These are phyloP conservation scores for Penicillium coffeae DNA, from an alignment of 495 filamentous ascomycete genomes.

Conservation along the genomic window DNA sequence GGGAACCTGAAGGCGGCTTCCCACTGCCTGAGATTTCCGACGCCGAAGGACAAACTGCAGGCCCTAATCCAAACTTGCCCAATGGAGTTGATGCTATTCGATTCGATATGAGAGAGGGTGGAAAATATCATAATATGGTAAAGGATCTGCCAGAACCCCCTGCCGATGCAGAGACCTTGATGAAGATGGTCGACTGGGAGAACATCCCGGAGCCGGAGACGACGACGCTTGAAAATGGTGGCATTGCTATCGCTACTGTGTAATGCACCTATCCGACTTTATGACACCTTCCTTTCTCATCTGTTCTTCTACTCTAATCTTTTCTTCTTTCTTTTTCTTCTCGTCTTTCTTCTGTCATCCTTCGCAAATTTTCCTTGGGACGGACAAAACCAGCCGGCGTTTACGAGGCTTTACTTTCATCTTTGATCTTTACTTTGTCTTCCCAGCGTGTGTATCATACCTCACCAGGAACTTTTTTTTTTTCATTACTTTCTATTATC, in stretches of 20 bases:
- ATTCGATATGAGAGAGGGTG: not conserved
- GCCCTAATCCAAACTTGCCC: conserved; percentile 4
- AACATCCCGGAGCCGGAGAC: conserved; percentile 33
- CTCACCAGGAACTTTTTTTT: conserved; percentile 12
- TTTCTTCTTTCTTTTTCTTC: conserved; percentile 6
- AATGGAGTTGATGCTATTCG: not conserved
- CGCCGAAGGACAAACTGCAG: not conserved
- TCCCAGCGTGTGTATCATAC: conserved; percentile 25
- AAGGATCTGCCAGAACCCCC: not conserved
- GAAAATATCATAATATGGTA: not conserved
- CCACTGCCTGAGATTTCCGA: conserved; percentile 2
- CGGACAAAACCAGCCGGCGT: conserved; percentile 13
- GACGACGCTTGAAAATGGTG: conserved; percentile 24
- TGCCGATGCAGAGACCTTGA: not conserved
- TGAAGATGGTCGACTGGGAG: conserved; percentile 17
- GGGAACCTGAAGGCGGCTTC: not conserved
- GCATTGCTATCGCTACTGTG: conserved; percentile 25
- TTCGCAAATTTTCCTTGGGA: conserved; percentile 4
- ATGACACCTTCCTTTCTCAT: not conserved
- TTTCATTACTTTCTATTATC: conserved; percentile 5
- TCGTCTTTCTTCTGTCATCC: conserved; percentile 12
- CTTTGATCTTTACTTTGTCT: conserved; percentile 6
- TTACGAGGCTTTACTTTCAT: conserved; percentile 14
- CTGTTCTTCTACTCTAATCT: not conserved
- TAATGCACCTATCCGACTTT: conserved; percentile 7